Evolutionary conservation across 2,329 filamentous ascomycete species (phyloP).

Genomic region (Gnomoniopsis smithogilvyi): DNA sequence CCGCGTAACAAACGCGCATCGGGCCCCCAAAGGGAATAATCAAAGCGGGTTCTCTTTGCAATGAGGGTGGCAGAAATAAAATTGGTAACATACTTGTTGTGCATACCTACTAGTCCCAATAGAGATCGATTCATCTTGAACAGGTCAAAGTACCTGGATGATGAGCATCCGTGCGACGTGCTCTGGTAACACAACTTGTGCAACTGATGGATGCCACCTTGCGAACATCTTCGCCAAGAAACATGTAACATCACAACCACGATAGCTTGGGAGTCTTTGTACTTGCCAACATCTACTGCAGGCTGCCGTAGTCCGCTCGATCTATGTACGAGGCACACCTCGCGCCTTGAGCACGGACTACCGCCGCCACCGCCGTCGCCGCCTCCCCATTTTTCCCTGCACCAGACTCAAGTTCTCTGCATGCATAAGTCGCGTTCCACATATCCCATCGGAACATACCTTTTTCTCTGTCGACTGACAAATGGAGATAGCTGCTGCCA

Average conservation of each 20-base stretch:
- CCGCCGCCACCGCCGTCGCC: not conserved
- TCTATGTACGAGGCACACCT: slow-evolving; percentile 9
- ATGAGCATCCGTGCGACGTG: not conserved
- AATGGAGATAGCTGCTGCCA: not conserved
- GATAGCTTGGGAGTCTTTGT: slow-evolving; percentile 12
- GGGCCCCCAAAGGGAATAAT: not conserved
- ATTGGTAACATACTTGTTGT: not conserved
- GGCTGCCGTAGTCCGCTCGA: slow-evolving; percentile 14
- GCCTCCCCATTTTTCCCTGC: not conserved
- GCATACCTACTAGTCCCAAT: not conserved
- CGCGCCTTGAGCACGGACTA: slow-evolving; percentile 1
- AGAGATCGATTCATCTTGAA: not conserved
- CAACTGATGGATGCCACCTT: not conserved
- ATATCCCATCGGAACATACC: not conserved
- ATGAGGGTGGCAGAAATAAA: not conserved
- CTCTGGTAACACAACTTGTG: not conserved
- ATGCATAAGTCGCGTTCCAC: not conserved
- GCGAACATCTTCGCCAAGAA: not conserved
- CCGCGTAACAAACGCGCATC: too few species aligned
- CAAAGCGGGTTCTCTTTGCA: not conserved
- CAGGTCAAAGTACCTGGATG: not conserved
- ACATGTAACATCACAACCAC: not conserved
- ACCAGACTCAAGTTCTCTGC: not conserved
- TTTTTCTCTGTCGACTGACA: not conserved
- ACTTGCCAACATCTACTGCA: slow-evolving; percentile 2